These are phyloP conservation scores for Sideroxylon spinosum DNA, from an alignment of 179 eudicot genomes.

Conservation along the genomic window DNA sequence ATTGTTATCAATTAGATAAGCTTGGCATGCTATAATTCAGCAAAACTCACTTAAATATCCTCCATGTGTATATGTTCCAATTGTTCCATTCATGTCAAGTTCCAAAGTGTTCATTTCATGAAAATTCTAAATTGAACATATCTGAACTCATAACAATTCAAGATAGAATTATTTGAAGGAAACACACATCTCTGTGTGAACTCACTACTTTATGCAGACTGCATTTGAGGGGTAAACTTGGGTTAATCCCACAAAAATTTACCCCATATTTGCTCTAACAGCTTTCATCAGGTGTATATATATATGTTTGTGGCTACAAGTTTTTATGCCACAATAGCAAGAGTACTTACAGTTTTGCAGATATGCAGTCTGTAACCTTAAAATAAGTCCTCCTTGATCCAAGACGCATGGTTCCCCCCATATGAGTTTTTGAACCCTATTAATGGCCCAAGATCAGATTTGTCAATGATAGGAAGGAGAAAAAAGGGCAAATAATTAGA, in stretches of 20 bases:
- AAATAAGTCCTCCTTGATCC: conserved; percentile 93
- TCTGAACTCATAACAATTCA: background rate
- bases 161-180: background rate
- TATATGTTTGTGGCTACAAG: background rate
- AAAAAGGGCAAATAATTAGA: background rate
- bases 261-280: background rate
- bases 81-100: background rate
- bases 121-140: background rate
- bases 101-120: background rate
- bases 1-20: conserved; percentile 11
- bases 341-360: conserved; percentile 71
- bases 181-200: background rate
- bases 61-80: background rate
- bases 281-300: background rate
- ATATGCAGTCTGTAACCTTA: conserved; percentile 57
- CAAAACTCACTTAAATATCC: background rate
- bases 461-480: background rate
- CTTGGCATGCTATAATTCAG: conserved; percentile 2
- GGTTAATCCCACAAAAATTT: background rate
- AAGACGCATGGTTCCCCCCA: conserved; percentile 99
- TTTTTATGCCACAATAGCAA: background rate
- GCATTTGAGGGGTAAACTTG: background rate
- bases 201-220: background rate
- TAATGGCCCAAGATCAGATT: background rate
- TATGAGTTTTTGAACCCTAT: conserved; percentile 95